Evolutionary conservation across 768 basidiomycete genomes (phyloP).

Genomic region (Calocybe cyanea): DNA sequence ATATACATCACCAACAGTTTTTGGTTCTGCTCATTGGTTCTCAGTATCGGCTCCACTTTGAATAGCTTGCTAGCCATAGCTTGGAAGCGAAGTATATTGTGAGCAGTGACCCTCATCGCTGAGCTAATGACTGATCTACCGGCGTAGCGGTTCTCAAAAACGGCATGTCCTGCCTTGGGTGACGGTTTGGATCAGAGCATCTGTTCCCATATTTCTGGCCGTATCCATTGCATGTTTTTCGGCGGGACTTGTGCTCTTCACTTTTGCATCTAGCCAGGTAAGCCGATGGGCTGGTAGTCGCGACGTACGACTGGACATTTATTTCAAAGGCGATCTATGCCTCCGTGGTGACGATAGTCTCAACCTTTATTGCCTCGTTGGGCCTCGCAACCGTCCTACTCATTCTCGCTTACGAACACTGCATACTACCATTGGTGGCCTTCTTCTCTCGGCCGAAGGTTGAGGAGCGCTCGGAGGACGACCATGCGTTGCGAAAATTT

Average conservation of each 20-base stretch:
- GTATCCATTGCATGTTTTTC: conserved; percentile 10
- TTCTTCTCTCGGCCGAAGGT: too few species aligned
- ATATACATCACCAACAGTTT: conserved; percentile 13
- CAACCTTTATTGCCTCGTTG: conserved; percentile 8
- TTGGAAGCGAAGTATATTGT: conserved; percentile 17
- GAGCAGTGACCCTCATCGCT: neutral
- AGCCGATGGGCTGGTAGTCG: neutral
- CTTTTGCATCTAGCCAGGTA: conserved; percentile 7
- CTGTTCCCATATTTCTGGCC: conserved; percentile 9
- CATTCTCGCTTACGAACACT: conserved; percentile 3
- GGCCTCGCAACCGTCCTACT: neutral
- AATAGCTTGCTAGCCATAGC: conserved; percentile 12
- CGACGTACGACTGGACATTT: too few species aligned
- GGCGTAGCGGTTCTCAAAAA: conserved; percentile 7
- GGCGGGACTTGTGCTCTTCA: conserved; percentile 9
- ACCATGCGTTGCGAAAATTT: too few species aligned
- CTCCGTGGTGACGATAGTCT: conserved; percentile 3
- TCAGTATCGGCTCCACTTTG: conserved; percentile 19
- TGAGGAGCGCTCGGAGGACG: too few species aligned
- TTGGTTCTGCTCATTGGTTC: conserved; percentile 19
- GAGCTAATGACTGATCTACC: neutral
- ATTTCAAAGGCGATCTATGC: conserved; percentile 2
- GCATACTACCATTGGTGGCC: neutral
- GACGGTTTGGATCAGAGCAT: conserved; percentile 12
- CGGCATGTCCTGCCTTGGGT: conserved; percentile 3